phyloP scores from a whole-genome alignment of 2,329 filamentous ascomycete species.

The Teratosphaeriaceae sp. region DNA sequence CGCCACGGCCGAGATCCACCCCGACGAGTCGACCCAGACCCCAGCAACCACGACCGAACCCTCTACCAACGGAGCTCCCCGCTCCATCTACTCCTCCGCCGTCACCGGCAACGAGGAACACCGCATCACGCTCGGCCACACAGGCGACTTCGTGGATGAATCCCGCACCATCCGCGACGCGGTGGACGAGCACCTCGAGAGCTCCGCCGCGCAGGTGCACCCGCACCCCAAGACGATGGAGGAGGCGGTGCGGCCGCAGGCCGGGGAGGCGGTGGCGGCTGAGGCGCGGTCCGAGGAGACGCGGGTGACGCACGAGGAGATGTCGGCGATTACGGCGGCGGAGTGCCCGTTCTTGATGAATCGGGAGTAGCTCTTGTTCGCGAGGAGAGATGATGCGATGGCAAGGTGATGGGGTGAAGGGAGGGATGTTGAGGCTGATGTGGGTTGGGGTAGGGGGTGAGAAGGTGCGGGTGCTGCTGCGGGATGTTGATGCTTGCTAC shows the following conservation, averaged over 20 bases:
- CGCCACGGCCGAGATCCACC: too few species aligned
- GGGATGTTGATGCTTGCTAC: background rate
- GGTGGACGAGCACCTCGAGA: slow-evolving; percentile 26
- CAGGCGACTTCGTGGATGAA: slow-evolving; percentile 17
- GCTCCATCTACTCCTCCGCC: slow-evolving; percentile 19
- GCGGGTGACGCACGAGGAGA: slow-evolving; percentile 31
- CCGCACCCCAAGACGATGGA: slow-evolving; percentile 30
- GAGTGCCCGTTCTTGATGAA: slow-evolving; percentile 36
- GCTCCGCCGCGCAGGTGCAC: slow-evolving; percentile 25
- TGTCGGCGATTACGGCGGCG: slow-evolving; percentile 24
- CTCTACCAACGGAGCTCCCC: too few species aligned
- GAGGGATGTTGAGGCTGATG: background rate
- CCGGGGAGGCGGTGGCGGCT: slow-evolving; percentile 33
- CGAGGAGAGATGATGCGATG: background rate
- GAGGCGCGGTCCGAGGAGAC: slow-evolving; percentile 27
- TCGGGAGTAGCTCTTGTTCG: slow-evolving; percentile 21
- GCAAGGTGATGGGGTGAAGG: background rate
- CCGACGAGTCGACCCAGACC: too few species aligned
- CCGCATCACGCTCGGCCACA: slow-evolving; percentile 5
- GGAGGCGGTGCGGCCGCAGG: slow-evolving; percentile 22
- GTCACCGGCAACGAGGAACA: slow-evolving; percentile 15
- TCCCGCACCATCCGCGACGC: slow-evolving; percentile 18
- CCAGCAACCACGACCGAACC: background rate
- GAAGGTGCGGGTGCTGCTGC: background rate
- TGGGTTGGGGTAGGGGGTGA: background rate